Percentiles rank a stretch among this genome's conserved stretches.
These are phyloP conservation scores for Stromatinia cepivora DNA, from an alignment of 2,329 filamentous ascomycete genomes.

Conservation along the genomic window DNA sequence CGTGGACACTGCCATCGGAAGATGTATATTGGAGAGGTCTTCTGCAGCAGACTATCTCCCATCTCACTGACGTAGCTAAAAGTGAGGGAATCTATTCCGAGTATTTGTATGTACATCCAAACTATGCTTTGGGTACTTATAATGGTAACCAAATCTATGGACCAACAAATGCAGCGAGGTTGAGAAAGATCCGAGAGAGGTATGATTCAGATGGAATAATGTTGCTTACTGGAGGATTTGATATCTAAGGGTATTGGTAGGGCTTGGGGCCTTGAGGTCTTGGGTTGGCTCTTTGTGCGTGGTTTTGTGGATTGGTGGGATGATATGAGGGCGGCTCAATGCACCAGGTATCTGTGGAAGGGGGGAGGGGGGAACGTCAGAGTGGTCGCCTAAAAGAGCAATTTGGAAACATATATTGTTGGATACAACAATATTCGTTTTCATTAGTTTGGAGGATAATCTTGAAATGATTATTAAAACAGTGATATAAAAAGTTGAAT, in stretches of 20 bases:
- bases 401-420: no score
- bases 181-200: conserved; percentile 30
- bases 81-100: conserved; percentile 37
- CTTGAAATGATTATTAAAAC: no score
- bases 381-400: no score
- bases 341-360: no score
- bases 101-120: conserved; percentile 30
- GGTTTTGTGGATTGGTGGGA: no score
- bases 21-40: conserved; percentile 38
- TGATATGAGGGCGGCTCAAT: no score
- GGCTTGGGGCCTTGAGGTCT: no score
- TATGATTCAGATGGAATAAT: conserved; percentile 38
- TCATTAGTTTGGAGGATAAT: no score
- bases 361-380: no score
- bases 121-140: conserved; percentile 34
- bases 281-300: no score
- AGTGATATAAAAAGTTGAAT: no score
- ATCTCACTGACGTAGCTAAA: conserved; percentile 38
- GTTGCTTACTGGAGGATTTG: conserved; percentile 31
- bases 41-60: conserved; percentile 33
- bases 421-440: no score
- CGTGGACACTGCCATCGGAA: conserved; percentile 34
- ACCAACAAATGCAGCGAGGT: conserved; percentile 37
- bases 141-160: conserved; percentile 38
- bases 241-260: background rate